These are phyloP conservation scores for Chlamydomonas eustigma DNA, from an alignment of 139 green algal species.

Conservation along the genomic window DNA sequence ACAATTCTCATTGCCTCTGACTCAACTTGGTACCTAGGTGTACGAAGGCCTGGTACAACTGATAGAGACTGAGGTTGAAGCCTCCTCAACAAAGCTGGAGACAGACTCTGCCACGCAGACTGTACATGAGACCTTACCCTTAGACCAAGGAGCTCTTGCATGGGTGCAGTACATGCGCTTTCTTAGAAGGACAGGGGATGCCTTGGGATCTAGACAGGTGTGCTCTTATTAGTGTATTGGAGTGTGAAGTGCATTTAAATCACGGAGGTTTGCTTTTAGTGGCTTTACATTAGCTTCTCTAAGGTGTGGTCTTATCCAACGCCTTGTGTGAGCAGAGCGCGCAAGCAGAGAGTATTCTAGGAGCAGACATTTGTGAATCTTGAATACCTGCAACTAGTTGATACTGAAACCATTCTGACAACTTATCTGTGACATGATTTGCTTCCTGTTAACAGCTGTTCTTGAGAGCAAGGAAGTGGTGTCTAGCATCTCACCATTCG, in stretches of 20 bases:
- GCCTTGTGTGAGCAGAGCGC: no score
- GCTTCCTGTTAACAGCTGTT: constrained; percentile 62
- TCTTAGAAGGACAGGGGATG: constrained; percentile 49
- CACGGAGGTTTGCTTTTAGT: no score
- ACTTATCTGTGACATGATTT: no score
- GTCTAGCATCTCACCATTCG: constrained; percentile 10
- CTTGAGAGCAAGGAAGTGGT: constrained; percentile 68
- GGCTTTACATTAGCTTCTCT: no score
- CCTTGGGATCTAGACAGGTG: constrained; percentile 60
- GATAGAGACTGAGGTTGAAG: constrained; percentile 15
- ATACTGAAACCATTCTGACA: no score
- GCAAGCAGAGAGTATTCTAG: no score
- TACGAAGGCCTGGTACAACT: constrained; percentile 31
- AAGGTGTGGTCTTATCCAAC: no score
- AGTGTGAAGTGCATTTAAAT: neutral
- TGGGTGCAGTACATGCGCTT: constrained; percentile 89
- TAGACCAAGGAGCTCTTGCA: constrained; percentile 55
- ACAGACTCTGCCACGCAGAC: neutral
- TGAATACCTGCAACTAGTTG: no score
- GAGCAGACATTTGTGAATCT: no score
- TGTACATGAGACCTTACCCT: neutral
- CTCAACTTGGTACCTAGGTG: constrained; percentile 14
- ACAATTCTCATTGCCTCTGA: neutral
- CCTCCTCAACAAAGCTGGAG: neutral
- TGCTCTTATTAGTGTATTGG: neutral